Evolutionary conservation across 1,139 yeast species (phyloP), one percentile per base, ranked within the genome.

Genomic region (Blastobotrys niveus): DNA sequence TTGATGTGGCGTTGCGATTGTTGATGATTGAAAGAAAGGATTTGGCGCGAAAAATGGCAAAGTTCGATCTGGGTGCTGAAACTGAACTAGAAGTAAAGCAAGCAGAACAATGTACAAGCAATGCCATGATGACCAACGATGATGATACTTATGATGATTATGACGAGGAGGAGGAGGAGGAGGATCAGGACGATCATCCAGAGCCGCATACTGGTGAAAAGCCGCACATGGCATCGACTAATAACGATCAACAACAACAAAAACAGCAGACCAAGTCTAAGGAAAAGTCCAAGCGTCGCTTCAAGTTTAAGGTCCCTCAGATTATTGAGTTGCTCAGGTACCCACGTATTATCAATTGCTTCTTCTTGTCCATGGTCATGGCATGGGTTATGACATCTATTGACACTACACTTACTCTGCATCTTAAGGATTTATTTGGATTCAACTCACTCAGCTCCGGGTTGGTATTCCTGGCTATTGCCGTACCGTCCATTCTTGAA

Each of bases 331-430:
- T 61, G 7, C 39, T 58, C 22, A 37, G 37, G n/a, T 44, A 50
- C 29, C 47, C 53, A 2, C 51, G 66, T 3, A 50, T 64, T 12
- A 35, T 56, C 36, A 59, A 52, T 36, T 52, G 54, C 8, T 51
- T 63, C 29, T 48, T 57, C 29, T 54, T 57, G 32, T 52, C 65
- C 2, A 34, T 63, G 20, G 52, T 58, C 3, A 41, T 60, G 21
- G 64, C 62, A 5, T 61, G 67, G 66, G 45, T 62, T 24, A 47
- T 63, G 43, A 49, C 62, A 26, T 55, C 64, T 5, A 30, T 65
- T 15, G 70, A 65, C 46, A 53, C 68, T 9, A 64, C 64, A 2
- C 43, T 65, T 24, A 61, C 68, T 2, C 44, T 63, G 14, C 65
- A 61, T 44, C 47, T 64, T 18, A 49, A 59, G n/a, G 55, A 55